phyloP scores from a whole-genome alignment of 371 early-diverging fungal genomes.

The Actinomortierella ambigua region DNA sequence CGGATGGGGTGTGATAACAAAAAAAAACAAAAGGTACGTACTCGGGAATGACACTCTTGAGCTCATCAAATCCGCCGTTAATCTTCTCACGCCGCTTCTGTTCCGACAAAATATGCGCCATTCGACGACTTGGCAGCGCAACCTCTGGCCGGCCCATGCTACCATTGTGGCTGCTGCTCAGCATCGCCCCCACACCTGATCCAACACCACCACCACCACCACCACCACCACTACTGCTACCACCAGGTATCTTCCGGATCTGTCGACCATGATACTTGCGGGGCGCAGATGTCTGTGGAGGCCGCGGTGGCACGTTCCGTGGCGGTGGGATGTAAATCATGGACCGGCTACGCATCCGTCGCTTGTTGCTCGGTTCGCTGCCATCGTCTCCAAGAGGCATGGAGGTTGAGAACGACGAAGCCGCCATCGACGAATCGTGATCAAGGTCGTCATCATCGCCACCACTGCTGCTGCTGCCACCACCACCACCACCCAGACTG shows the following conservation, averaged over 20 bases:
- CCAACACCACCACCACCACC: neutral
- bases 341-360: too few relatives aligned
- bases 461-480: too few relatives aligned
- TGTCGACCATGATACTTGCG: slow-evolving; percentile 46
- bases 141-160: neutral
- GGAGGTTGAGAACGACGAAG: too few relatives aligned
- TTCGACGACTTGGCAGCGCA: slow-evolving; percentile 34
- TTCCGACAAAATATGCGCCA: slow-evolving; percentile 50
- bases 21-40: slow-evolving; percentile 9
- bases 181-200: neutral
- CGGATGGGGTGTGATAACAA: neutral
- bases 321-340: slow-evolving; percentile 22
- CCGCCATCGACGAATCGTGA: too few relatives aligned
- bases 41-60: slow-evolving; percentile 49
- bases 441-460: too few relatives aligned
- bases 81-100: slow-evolving; percentile 52
- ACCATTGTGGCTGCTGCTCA: slow-evolving; percentile 10
- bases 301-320: slow-evolving; percentile 27
- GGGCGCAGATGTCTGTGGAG: slow-evolving; percentile 36
- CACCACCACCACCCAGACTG: too few relatives aligned
- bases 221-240: neutral
- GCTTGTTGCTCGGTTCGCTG: too few relatives aligned
- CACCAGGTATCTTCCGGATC: slow-evolving; percentile 24
- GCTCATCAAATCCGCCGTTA: slow-evolving; percentile 52
- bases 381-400: too few relatives aligned